Evolutionary conservation across 495 filamentous ascomycete genomes (phyloP).

Genomic region (Cercophora scortea): DNA sequence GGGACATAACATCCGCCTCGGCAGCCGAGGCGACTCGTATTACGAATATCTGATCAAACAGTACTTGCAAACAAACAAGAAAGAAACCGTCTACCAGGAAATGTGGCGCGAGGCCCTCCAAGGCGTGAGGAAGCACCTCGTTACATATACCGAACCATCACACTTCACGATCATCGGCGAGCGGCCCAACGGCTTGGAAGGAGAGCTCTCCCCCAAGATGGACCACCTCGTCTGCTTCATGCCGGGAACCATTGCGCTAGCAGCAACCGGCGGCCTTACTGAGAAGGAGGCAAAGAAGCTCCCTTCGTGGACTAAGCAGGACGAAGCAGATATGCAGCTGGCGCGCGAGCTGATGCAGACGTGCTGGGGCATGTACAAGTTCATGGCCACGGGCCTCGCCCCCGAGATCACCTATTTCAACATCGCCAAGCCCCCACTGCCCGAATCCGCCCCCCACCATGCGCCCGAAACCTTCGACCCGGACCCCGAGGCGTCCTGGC

Average conservation of each 20-base stretch:
- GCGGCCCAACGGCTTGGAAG: constrained; percentile 64
- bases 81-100: constrained; percentile 79
- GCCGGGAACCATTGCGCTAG: constrained; percentile 90
- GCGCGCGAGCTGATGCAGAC: constrained; percentile 89
- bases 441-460: constrained; percentile 42
- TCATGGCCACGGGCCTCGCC: constrained; percentile 79
- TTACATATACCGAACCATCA: constrained; percentile 76
- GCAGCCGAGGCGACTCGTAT: constrained; percentile 91
- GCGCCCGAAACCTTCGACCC: constrained; percentile 39
- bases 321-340: constrained; percentile 80
- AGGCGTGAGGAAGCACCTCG: constrained; percentile 83
- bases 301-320: constrained; percentile 62
- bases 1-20: constrained; percentile 80
- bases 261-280: constrained; percentile 68
- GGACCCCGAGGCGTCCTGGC: constrained; percentile 52
- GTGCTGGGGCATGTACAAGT: constrained; percentile 94
- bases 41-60: constrained; percentile 99
- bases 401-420: constrained; percentile 90
- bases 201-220: constrained; percentile 76
- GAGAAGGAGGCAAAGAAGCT: constrained; percentile 66
- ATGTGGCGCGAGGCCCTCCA: constrained; percentile 85
- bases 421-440: constrained; percentile 54
- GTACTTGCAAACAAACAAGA: constrained; percentile 81
- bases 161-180: constrained; percentile 83
- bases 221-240: constrained; percentile 97